A percentile compares a stretch with the other conserved stretches of the same genome.
Conservation (phyloP, 306 rosid genomes). For the Medicago lupulina region DNA sequence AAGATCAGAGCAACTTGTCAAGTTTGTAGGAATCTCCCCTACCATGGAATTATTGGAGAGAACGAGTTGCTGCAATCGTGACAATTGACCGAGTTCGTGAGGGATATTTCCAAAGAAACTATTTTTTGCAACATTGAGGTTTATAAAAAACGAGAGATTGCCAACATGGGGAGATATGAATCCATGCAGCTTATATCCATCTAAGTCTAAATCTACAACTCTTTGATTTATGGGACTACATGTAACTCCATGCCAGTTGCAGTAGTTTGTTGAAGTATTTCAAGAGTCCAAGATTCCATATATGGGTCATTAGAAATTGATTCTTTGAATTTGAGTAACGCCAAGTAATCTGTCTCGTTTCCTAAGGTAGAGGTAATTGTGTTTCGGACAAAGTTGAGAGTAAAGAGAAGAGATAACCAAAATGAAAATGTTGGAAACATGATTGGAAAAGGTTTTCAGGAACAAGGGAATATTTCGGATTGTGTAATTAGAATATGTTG, state of each 20-base stretch:
- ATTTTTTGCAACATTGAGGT: background rate
- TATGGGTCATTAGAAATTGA: conserved; percentile 31
- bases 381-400: background rate
- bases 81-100: background rate
- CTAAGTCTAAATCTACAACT: conserved; percentile 31
- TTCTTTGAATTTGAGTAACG: conserved; percentile 46
- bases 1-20: background rate
- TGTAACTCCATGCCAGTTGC: conserved; percentile 50
- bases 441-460: background rate
- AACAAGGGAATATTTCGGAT: background rate
- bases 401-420: background rate
- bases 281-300: conserved; percentile 37
- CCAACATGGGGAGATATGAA: conserved; percentile 35
- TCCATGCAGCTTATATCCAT: conserved; percentile 32
- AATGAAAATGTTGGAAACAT: background rate
- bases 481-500: background rate
- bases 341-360: conserved; percentile 25
- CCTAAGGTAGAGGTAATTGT: background rate
- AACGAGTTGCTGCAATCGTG: background rate
- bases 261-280: conserved; percentile 44
- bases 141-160: conserved; percentile 19
- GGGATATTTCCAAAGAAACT: conserved; percentile 10
- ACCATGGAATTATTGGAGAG: background rate
- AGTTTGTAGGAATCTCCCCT: conserved; percentile 17
- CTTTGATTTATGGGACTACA: conserved; percentile 42